Base-by-base conservation (phyloP, 23 red algal species). In the Pyropia yezoensis region DNA sequence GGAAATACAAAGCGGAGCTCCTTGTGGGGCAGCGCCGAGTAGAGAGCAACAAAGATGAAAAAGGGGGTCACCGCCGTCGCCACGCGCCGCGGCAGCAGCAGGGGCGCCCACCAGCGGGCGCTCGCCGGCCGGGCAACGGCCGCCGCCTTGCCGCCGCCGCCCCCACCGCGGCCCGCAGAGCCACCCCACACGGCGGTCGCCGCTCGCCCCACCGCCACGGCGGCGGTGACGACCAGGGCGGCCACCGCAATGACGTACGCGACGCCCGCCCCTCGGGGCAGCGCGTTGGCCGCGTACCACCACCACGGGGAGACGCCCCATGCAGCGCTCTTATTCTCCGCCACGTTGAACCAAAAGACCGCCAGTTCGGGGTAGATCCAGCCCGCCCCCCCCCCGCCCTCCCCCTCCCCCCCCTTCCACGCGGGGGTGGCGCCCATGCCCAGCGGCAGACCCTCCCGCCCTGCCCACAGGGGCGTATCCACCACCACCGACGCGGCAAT, bases 1-100 rank as follows among this genome's bases (percentile, higher is more conserved):
- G 85, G 87, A 34, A 98, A 82, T 15, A 90, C 74, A 59, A 90
- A 98, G 18, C 85, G 72, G 54, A 98, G 73, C 59, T 90, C 94
- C 59, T 96, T 96, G 79, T 89, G 92, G 18, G 79, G 75, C 21
- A 96, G 70, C 22, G 59, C 23, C 11, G 92, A 96, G 51, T 89
- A 85, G 30, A 83, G 21, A 14, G 32, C 20, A 18, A 98, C 74
- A 50, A 85, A 98, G 29, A 79, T 20, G 18, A 98, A 63, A 12
- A 62, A 77, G 17, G 88, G 82, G 25, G 54, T 12, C 20, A 80
- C 28, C 18, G 58, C 13, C 8, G 27, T 19, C n/a, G 69, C 68
- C 24, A 73, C 32, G 14, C 53, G 19, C 25, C 18, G 32, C 6
- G 26, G 29, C 13, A 49, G 32, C 27, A 18, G 7, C 39, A 47